Evolutionary conservation across 2,329 filamentous ascomycete species (phyloP), one percentile per base, ranked within the genome.

Genomic region (Colletotrichum endophyticum): DNA sequence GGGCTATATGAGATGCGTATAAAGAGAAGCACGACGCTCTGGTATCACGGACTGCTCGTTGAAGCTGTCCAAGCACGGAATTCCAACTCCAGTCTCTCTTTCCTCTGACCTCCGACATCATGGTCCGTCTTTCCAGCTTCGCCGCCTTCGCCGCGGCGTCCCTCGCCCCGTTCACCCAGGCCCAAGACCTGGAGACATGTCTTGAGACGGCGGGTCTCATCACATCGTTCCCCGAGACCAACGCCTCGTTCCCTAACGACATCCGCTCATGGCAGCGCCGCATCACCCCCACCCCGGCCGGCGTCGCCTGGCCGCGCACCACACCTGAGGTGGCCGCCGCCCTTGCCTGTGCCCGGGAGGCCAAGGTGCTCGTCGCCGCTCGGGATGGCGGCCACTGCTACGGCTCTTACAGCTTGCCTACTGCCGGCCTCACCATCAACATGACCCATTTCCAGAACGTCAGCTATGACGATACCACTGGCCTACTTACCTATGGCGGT

Each of bases 361-460:
- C 74, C 57, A 63, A 69, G 39, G 75, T 78, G 16, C 72, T 72
- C 28, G 77, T 74, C 15, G 70, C 71, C 44, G 70, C 77, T 59
- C 74, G 75, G n/a, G 77, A 76, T 16, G 70, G 67, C 5, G 74
- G 69, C 39, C 75, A 78, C 71, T 78, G 74, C 57, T 78, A 77
- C 32, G 70, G 70, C 66, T 76, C 70, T 13, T 77, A 71, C 67
- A 66, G 62, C 22, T 67, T 77, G 36, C 74, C 74, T 16, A 66
- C 73, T 2, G 77, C 66, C 32, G 75, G 75, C 25, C 75, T 78
- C 8, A 77, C 72, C 30, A 49, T 78, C 64, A 78, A 72, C 68
- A 68, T 78, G 67, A 70, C 74, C 22, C 30, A 76, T 32, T 78
- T 78, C 68, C 67, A 75, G 34, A 62, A 75, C 13, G 68, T 77